phyloP scores from a whole-genome alignment of 768 basidiomycete species.

The Tricholoma matsutake region DNA sequence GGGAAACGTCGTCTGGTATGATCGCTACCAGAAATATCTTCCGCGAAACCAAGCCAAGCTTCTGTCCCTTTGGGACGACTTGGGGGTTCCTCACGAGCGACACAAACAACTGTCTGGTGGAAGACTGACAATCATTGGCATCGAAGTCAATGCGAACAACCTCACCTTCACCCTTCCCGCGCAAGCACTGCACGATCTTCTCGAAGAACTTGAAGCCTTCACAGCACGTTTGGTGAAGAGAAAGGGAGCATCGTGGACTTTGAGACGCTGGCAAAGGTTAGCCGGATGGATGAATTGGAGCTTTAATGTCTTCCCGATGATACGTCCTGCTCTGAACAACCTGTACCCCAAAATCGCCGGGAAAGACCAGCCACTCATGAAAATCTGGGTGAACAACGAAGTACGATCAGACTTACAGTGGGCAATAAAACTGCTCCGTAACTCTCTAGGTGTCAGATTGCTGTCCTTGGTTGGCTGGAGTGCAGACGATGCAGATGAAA shows the following conservation, averaged over 20 bases:
- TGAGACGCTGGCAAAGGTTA: too few relatives aligned
- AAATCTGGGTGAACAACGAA: background rate
- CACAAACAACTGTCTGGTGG: slow-evolving; percentile 36
- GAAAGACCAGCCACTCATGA: background rate
- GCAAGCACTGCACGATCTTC: background rate
- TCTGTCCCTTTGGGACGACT: slow-evolving; percentile 32
- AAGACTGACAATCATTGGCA: too few relatives aligned
- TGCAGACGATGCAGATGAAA: too few relatives aligned
- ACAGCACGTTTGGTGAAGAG: too few relatives aligned
- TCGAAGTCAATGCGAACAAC: too few relatives aligned
- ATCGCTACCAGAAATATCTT: background rate
- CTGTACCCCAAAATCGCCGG: too few relatives aligned
- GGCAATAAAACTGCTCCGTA: background rate
- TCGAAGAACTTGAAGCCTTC: background rate
- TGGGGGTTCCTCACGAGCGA: slow-evolving; percentile 38
- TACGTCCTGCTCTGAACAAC: too few relatives aligned
- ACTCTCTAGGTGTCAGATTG: background rate
- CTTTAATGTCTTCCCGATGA: too few relatives aligned
- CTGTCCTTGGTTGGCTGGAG: background rate
- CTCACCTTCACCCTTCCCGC: too few relatives aligned
- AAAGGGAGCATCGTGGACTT: background rate
- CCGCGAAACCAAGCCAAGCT: too few relatives aligned
- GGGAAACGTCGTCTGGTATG: background rate
- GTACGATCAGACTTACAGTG: too few relatives aligned
- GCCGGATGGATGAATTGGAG: too few relatives aligned